Evolutionary conservation across 345 rosid genomes (phyloP).

Genomic region (Arabidopsis arenosa): DNA sequence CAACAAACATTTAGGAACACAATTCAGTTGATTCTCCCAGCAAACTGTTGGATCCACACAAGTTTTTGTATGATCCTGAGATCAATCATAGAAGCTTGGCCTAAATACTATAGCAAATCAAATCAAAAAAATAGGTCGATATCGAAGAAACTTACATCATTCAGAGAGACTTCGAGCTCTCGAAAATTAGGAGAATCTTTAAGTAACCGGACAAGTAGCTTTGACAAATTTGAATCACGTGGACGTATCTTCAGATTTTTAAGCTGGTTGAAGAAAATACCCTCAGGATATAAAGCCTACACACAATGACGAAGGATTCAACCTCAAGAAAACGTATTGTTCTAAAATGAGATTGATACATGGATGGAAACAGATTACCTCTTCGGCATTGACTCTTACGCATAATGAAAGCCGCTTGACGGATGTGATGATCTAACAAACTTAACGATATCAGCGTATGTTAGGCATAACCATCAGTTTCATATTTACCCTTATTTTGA

Average conservation of each 20-base stretch:
- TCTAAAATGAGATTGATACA: too few relatives aligned
- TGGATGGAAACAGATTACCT: background rate
- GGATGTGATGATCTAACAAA: too few relatives aligned
- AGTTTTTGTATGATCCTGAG: background rate
- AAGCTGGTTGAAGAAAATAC: background rate
- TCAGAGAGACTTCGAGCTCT: background rate
- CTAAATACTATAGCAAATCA: background rate
- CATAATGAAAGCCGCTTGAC: too few relatives aligned
- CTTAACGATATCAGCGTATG: too few relatives aligned
- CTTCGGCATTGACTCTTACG: background rate
- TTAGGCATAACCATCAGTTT: too few relatives aligned
- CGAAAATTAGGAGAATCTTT: conserved; percentile 10
- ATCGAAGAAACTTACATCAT: conserved; percentile 16
- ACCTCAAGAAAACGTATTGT: background rate
- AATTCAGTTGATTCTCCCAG: background rate
- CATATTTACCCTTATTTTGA: too few relatives aligned
- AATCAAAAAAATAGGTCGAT: background rate
- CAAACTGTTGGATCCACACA: background rate
- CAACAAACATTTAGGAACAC: conserved; percentile 9
- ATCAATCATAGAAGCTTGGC: background rate
- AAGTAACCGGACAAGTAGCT: conserved; percentile 12
- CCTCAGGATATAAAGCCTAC: background rate
- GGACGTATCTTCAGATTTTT: background rate
- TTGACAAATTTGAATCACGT: background rate
- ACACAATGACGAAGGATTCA: background rate